Evolutionary conservation across 1,284 basidiomycete species (phyloP), one percentile per base, ranked within the genome.

Genomic region (Cutaneotrichosporon cavernicola): DNA sequence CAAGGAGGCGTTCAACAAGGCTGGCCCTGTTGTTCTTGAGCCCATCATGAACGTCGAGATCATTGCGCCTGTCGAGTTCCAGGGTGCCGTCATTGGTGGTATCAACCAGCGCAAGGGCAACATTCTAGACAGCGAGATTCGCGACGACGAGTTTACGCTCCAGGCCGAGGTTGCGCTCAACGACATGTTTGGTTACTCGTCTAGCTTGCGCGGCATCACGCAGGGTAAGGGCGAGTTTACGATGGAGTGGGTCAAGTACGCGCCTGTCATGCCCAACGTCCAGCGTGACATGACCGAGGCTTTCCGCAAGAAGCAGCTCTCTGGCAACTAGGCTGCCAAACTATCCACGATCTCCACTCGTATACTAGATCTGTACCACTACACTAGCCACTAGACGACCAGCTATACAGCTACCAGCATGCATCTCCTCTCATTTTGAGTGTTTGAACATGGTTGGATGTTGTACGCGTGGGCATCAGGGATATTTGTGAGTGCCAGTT

Each of bases 1-100:
- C 87, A 87, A 92, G 65, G 96, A 98, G 75, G 89, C 90, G 2
- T 98, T 90, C 84, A 83, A 84, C 68, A 86, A 86, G 68, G 89
- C 92, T 26, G 83, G 83, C 53, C 89, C 92, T 0, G 88, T 92
- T 63, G 90, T 99, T 64, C 84, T 99, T 46, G 97, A 99, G 78
- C 97, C 97, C 26, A 90, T 97, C 81, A 99, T 99, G 97, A 91
- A 88, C 16, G 97, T 99, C 57, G 97, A 99, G 77, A 92, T 99
- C 26, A 89, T 97, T 51, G 95, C 96, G 0, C 97, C 97, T 2
- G 85, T 88, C 47, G 97, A 99, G 78, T 99, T 97, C 86, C 97
- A 99, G 79, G 96, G 95, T 85, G 85, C 86, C 51, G 96, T 99
- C 60, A 97, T 99, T 73, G 95, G 96, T 53, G 91, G 92, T 16